Conservation (phyloP, 2,329 filamentous ascomycete species). For the Talaromyces sp. region DNA sequence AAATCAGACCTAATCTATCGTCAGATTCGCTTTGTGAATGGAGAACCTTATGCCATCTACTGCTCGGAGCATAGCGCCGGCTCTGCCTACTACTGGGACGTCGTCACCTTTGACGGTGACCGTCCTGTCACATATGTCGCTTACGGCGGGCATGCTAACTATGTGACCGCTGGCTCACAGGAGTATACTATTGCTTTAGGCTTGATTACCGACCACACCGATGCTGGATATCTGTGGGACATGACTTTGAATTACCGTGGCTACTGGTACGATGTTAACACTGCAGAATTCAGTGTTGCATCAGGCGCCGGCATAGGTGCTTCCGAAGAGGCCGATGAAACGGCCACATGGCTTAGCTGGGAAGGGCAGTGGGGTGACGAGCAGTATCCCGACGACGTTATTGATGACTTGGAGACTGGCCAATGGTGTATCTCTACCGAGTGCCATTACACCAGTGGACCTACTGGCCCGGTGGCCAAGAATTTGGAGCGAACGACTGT, state of each 20-base stretch:
- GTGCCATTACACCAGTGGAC: conserved; percentile 9
- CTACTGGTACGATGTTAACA: not conserved
- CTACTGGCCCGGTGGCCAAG: conserved; percentile 10
- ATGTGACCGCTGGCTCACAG: conserved; percentile 9
- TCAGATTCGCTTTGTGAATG: not conserved
- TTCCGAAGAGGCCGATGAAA: not conserved
- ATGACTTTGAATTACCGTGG: conserved; percentile 3
- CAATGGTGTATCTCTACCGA: conserved; percentile 7
- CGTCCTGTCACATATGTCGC: conserved; percentile 7
- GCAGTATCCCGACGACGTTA: conserved; percentile 2
- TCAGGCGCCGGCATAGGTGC: not conserved
- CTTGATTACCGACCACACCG: not conserved
- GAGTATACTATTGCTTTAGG: conserved; percentile 10
- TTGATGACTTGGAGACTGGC: not conserved
- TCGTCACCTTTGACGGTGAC: not conserved
- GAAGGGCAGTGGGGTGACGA: conserved; percentile 10
- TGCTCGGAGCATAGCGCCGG: conserved; percentile 8
- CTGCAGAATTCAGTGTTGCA: not conserved
- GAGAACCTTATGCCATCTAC: conserved; percentile 3
- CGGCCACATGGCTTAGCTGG: conserved; percentile 11
- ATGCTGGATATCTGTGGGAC: conserved; percentile 10
- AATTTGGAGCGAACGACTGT: conserved; percentile 7
- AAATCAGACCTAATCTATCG: not conserved
- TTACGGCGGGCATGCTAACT: conserved; percentile 11
- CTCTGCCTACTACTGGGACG: conserved; percentile 10